A percentile compares a stretch with the other conserved stretches of the same genome.
These are phyloP conservation scores for Auricularia sp. DNA, from an alignment of 768 basidiomycete species.

Conservation along the genomic window DNA sequence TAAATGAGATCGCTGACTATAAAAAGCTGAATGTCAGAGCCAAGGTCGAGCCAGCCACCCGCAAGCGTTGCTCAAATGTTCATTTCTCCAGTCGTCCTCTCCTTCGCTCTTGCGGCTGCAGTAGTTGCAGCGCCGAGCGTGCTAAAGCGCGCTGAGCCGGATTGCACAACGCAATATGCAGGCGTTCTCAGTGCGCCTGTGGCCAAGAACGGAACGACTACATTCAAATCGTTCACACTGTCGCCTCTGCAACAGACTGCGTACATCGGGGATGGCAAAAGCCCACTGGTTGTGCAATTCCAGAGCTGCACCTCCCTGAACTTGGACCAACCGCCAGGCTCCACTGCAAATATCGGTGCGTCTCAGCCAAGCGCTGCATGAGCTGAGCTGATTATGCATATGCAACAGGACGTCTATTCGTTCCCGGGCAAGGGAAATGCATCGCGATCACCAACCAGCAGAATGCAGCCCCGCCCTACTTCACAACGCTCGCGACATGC, in stretches of 20 bases:
- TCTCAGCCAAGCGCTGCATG: not conserved
- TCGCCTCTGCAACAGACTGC: not conserved
- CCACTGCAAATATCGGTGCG: not conserved
- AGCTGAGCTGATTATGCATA: too few relatives aligned
- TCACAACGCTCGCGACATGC: not conserved
- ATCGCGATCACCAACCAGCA: not conserved
- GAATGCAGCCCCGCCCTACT: not conserved
- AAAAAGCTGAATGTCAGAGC: too few relatives aligned
- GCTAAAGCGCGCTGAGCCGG: not conserved
- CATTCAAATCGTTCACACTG: not conserved
- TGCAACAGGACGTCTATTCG: not conserved
- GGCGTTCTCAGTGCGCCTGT: not conserved
- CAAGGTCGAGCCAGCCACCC: too few relatives aligned
- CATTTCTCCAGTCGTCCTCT: not conserved
- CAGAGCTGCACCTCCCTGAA: not conserved
- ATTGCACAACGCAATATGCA: not conserved
- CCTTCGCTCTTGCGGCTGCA: not conserved
- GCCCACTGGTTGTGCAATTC: conserved; percentile 1
- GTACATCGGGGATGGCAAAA: not conserved
- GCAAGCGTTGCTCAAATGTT: too few relatives aligned
- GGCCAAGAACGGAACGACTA: not conserved
- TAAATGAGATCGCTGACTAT: too few relatives aligned
- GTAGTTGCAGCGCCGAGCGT: not conserved
- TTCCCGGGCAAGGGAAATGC: not conserved
- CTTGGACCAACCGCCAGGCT: not conserved